Evolutionary conservation across 495 filamentous ascomycete genomes (phyloP).

Genomic region (Annulohypoxylon bovei): DNA sequence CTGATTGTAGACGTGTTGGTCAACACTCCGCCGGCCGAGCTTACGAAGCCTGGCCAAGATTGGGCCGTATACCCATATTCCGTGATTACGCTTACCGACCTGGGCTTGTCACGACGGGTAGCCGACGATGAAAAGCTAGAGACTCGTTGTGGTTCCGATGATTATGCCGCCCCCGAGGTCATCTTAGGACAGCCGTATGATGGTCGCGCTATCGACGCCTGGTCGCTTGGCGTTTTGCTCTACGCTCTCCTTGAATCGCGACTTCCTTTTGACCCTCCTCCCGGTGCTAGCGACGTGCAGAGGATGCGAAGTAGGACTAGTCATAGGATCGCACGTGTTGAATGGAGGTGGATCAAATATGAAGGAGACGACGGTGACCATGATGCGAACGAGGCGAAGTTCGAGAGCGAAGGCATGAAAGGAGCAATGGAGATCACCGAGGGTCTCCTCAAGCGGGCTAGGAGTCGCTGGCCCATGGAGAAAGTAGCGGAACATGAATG

Average conservation of each 20-base stretch:
- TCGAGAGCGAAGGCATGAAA: slow-evolving; percentile 68
- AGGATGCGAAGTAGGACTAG: slow-evolving; percentile 78
- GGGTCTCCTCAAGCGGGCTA: slow-evolving; percentile 79
- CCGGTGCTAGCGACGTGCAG: slow-evolving; percentile 75
- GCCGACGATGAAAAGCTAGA: slow-evolving; percentile 81
- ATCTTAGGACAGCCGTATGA: slow-evolving; percentile 96
- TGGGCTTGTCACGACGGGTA: slow-evolving; percentile 88
- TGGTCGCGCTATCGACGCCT: slow-evolving; percentile 90
- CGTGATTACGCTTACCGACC: slow-evolving; percentile 87
- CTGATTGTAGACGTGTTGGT: slow-evolving; percentile 80
- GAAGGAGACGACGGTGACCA: slow-evolving; percentile 74
- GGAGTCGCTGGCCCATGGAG: slow-evolving; percentile 75
- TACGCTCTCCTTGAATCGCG: slow-evolving; percentile 94
- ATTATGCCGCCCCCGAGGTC: slow-evolving; percentile 96
- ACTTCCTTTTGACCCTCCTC: slow-evolving; percentile 88
- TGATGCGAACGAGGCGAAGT: slow-evolving; percentile 57
- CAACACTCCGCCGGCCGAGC: slow-evolving; percentile 71
- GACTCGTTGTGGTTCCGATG: slow-evolving; percentile 92
- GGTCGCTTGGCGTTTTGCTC: slow-evolving; percentile 92
- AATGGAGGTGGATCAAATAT: slow-evolving; percentile 93
- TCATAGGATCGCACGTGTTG: slow-evolving; percentile 92
- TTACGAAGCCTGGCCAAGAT: slow-evolving; percentile 57
- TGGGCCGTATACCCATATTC: slow-evolving; percentile 80
- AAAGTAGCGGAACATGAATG: slow-evolving; percentile 77
- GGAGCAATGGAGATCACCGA: slow-evolving; percentile 85